Conservation (phyloP, 73 alveolate species). For the Tetrahymena thermophila region DNA sequence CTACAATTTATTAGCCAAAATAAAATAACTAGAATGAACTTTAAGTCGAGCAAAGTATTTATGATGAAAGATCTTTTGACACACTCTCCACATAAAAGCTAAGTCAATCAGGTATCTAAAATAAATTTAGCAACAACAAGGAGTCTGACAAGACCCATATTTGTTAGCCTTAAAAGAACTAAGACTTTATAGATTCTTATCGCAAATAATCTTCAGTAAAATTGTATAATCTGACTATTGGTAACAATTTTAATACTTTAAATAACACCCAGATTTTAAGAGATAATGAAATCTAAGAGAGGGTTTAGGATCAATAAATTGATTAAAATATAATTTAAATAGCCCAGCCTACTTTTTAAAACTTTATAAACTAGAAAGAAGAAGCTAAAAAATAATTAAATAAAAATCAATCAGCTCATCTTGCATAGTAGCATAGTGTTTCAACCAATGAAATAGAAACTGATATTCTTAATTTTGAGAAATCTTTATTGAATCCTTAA, state of each 20-base stretch:
- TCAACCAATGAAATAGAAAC: not conserved
- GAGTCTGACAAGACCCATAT: not conserved
- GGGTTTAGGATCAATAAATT: not conserved
- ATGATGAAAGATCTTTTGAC: not conserved
- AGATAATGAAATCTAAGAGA: not conserved
- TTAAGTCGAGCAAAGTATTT: not conserved
- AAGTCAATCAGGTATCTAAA: not conserved
- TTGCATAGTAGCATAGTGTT: too few relatives aligned
- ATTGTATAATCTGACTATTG: not conserved
- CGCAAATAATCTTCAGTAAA: not conserved
- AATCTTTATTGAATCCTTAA: too few relatives aligned
- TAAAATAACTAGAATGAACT: not conserved
- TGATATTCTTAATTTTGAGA: not conserved
- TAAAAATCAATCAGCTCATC: not conserved
- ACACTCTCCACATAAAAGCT: not conserved
- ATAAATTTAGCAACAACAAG: not conserved
- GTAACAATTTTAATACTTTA: too few relatives aligned
- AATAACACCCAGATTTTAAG: too few relatives aligned
- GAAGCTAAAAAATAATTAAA: not conserved
- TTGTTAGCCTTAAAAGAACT: not conserved
- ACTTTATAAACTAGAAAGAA: not conserved
- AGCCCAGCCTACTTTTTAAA: not conserved
- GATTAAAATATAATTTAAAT: too few relatives aligned
- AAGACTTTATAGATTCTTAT: not conserved
- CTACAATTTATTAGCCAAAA: too few relatives aligned